These are phyloP conservation scores for Corniculantispora saksenae DNA, from an alignment of 2,329 filamentous ascomycete species.

Conservation along the genomic window DNA sequence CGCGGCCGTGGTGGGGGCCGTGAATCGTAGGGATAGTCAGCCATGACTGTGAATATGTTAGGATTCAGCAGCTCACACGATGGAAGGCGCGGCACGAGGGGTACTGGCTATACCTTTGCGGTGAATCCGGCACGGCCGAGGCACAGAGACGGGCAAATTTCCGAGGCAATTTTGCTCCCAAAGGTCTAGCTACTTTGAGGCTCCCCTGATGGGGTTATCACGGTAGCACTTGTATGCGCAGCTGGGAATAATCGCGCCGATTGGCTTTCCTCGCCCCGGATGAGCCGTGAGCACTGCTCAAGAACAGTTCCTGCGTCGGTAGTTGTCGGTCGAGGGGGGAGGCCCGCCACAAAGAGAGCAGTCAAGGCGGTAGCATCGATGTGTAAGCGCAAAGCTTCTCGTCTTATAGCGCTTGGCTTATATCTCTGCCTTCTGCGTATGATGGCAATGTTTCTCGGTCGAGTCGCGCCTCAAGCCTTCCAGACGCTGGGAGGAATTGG, in stretches of 20 bases:
- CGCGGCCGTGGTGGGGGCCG: slow-evolving; percentile 45
- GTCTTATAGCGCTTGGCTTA: background rate
- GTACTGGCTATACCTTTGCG: background rate
- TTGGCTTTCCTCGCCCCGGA: background rate
- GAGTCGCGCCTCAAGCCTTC: background rate
- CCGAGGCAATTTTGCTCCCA: slow-evolving; percentile 5
- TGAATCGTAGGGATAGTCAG: slow-evolving; percentile 59
- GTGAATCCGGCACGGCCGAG: background rate
- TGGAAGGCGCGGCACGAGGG: background rate
- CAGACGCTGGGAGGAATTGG: slow-evolving; percentile 1
- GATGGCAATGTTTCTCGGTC: slow-evolving; percentile 7
- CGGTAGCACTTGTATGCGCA: background rate
- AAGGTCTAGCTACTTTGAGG: background rate
- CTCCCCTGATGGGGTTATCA: background rate
- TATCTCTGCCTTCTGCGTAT: slow-evolving; percentile 3
- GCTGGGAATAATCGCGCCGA: background rate
- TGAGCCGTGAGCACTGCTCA: background rate
- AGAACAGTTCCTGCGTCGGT: background rate
- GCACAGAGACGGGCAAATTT: background rate
- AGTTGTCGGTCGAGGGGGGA: slow-evolving; percentile 3
- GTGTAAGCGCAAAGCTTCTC: background rate
- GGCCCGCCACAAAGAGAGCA: background rate
- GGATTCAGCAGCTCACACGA: background rate
- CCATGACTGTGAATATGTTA: slow-evolving; percentile 43
- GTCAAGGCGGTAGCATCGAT: slow-evolving; percentile 3